Evolutionary conservation across 2,329 filamentous ascomycete genomes (phyloP), one percentile per base, ranked within the genome.

Genomic region (Lasiodiplodia gonubiensis): DNA sequence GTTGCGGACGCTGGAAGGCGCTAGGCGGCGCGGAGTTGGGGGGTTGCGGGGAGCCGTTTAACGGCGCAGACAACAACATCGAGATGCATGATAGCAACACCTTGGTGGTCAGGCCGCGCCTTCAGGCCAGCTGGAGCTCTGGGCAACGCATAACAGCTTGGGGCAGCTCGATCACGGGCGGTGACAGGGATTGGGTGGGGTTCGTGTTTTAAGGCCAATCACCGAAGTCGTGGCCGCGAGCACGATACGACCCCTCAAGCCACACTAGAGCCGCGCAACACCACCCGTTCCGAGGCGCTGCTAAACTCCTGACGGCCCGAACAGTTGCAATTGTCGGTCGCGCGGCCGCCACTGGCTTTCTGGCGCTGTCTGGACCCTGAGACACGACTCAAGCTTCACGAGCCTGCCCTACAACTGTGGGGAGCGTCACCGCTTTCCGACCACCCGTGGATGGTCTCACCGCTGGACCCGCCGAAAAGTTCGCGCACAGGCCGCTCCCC

Each of bases 371-470:
- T 48, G 59, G 30, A 33, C 48, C 18, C 21, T 27, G 35, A 27
- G 33, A 21, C 33, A 21, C 63, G 63, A 65, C 69, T 72, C 70
- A 71, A 73, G 68, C 74, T 72, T 57, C 59, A 51, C 59, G 59
- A 52, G 59, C 42, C 59, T 63, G 59, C 59, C 59, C 59, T 63
- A 63, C 59, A 30, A 18, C 46, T 63, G 59, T 63, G 59, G 59
- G 46, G 59, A 63, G 30, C 59, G 59, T 63, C 59, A 63, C 59
- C 59, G 59, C 59, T 37, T 63, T 63, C 59, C 59, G 59, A 33
- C 49, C 59, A 63, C 10, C 59, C 59, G 59, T 52, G 33, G 49
- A 64, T 39, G 54, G 33, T 53, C 61, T 46, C 61, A 64, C 61
- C 61, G 59, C 59, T 64, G 49, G 61, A 49, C 64, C 55, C 65